Evolutionary conservation across 345 rosid species (phyloP).

Genomic region (Toxicodendron radicans): DNA sequence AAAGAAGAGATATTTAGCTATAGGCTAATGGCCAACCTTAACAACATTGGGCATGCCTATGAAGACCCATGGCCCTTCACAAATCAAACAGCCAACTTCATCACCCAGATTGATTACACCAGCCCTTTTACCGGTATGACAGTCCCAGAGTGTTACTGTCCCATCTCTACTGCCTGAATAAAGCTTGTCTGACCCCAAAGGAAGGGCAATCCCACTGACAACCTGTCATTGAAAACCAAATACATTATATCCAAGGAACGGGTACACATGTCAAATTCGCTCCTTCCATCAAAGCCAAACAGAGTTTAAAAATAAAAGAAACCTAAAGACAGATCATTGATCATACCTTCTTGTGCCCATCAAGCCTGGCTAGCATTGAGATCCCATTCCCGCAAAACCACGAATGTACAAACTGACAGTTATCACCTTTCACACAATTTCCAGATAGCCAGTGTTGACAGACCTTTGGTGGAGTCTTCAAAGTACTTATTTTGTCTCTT

Average conservation of each 20-base stretch:
- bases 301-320: not conserved
- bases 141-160: constrained; percentile 49
- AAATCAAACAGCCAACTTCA: constrained; percentile 48
- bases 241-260: not conserved
- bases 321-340: not conserved
- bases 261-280: not conserved
- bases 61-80: constrained; percentile 67
- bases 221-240: constrained; percentile 24
- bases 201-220: constrained; percentile 50
- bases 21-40: constrained; percentile 47
- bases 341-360: constrained; percentile 37
- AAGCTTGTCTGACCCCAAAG: constrained; percentile 56
- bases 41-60: constrained; percentile 51
- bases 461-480: not conserved
- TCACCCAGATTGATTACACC: constrained; percentile 35
- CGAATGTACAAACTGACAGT: constrained; percentile 32
- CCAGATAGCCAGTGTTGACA: constrained; percentile 32
- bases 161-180: constrained; percentile 57
- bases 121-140: constrained; percentile 47
- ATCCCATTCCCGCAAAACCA: constrained; percentile 34
- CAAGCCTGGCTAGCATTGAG: constrained; percentile 34
- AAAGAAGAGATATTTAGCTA: not conserved
- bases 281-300: not conserved
- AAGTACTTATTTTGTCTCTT: not conserved
- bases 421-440: constrained; percentile 31